Conservation (phyloP, 768 basidiomycete genomes). For the Mycena leptocephala region DNA sequence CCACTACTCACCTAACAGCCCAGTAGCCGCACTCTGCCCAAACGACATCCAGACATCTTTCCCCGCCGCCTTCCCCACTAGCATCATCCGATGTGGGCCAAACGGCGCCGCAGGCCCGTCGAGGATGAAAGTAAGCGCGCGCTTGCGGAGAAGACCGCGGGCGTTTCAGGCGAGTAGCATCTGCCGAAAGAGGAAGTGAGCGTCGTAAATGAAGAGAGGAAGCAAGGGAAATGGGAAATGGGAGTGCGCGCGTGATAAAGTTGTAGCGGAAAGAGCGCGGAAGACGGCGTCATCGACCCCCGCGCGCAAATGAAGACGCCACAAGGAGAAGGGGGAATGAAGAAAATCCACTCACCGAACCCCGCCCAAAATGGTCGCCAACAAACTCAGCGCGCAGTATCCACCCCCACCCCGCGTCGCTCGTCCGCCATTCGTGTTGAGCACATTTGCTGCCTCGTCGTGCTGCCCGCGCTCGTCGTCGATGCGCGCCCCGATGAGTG, state of each 20-base stretch:
- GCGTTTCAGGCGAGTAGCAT: background rate
- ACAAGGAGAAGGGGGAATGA: conserved; percentile 1
- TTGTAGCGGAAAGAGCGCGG: background rate
- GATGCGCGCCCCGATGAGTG: background rate
- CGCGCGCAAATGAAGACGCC: conserved; percentile 7
- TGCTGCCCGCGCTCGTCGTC: background rate
- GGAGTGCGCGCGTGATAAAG: background rate
- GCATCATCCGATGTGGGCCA: background rate
- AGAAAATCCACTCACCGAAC: conserved; percentile 3
- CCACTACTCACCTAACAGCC: background rate
- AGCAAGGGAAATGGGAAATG: background rate
- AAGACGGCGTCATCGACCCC: background rate
- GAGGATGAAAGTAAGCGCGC: background rate
- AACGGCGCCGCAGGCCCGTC: background rate
- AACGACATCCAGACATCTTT: conserved; percentile 6
- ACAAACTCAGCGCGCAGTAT: conserved; percentile 2
- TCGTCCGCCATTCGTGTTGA: background rate
- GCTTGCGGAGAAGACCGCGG: background rate
- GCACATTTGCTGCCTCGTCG: background rate
- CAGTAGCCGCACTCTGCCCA: conserved; percentile 8
- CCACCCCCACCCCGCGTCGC: background rate
- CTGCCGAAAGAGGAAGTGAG: conserved; percentile 5
- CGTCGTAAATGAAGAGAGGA: background rate
- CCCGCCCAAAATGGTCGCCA: conserved; percentile 5
- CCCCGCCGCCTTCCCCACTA: conserved; percentile 6